Evolutionary conservation across 495 filamentous ascomycete genomes (phyloP).

Genomic region (Neurospora sp.): DNA sequence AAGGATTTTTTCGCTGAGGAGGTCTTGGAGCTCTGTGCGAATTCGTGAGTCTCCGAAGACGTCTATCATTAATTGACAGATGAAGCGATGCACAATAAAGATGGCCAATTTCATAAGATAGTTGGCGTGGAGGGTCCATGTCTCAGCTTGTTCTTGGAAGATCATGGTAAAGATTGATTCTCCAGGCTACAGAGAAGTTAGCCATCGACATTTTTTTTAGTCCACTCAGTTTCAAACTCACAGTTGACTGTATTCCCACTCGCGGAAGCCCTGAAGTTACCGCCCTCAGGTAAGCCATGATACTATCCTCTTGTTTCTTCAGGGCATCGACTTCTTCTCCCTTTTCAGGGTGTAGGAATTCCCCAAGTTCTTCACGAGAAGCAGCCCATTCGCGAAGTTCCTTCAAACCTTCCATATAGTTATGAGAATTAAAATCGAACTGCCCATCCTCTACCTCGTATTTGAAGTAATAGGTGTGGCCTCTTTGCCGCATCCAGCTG

Average conservation of each 20-base stretch:
- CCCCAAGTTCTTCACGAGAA: neutral
- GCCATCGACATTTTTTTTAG: neutral
- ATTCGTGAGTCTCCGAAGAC: slow-evolving; percentile 32
- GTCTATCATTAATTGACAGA: slow-evolving; percentile 21
- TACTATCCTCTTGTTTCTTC: neutral
- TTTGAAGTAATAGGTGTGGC: neutral
- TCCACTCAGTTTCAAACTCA: neutral
- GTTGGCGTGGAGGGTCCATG: slow-evolving; percentile 39
- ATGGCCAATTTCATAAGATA: slow-evolving; percentile 24
- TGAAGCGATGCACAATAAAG: slow-evolving; percentile 37
- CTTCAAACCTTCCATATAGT: neutral
- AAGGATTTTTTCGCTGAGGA: slow-evolving; percentile 34
- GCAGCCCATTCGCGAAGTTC: neutral
- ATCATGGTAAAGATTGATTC: slow-evolving; percentile 28
- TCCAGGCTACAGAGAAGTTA: slow-evolving; percentile 19
- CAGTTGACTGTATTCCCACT: neutral
- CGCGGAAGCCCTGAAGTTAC: neutral
- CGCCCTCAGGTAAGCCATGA: neutral
- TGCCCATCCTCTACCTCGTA: neutral
- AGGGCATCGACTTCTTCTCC: neutral
- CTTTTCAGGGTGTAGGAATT: neutral
- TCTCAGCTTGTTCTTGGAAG: slow-evolving; percentile 42
- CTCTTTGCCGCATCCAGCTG: neutral
- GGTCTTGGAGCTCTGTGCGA: slow-evolving; percentile 23
- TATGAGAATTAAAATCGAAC: neutral